Conservation (phyloP, 176 grass and related monocot species). For the Oryza glumipatula region DNA sequence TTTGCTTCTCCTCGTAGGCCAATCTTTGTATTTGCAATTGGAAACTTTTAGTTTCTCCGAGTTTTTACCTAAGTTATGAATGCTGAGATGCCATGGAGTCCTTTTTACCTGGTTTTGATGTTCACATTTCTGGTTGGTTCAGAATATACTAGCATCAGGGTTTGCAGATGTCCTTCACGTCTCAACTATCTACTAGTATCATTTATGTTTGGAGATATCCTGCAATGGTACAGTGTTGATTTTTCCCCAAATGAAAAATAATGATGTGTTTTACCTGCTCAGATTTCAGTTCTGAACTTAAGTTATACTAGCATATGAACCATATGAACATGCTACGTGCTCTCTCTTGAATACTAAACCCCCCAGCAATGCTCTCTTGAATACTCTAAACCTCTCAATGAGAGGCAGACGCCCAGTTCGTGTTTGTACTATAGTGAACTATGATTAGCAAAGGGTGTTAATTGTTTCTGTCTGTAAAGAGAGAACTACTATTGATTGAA, state of each 20-base stretch:
- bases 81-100: conserved; percentile 46
- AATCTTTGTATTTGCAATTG: conserved; percentile 40
- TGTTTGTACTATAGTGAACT: too few species aligned
- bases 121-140: conserved; percentile 1
- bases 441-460: not conserved
- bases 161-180: not conserved
- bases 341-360: not conserved
- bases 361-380: too few species aligned
- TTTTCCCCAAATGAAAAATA: not conserved
- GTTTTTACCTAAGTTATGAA: conserved; percentile 44
- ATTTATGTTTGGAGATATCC: not conserved
- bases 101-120: conserved; percentile 41
- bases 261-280: not conserved
- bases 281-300: not conserved
- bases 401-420: not conserved
- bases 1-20: conserved; percentile 16
- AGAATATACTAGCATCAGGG: conserved; percentile 5
- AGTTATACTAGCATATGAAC: not conserved
- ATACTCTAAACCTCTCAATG: too few species aligned
- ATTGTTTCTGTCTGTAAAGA: not conserved
- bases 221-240: not conserved
- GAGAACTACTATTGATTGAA: not conserved
- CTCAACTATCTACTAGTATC: not conserved
- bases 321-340: not conserved
- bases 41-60: conserved; percentile 61